A percentile compares a stretch with the other conserved stretches of the same genome.
phyloP scores from a whole-genome alignment of 495 filamentous ascomycete species.

The Penicillium bovifimosum region DNA sequence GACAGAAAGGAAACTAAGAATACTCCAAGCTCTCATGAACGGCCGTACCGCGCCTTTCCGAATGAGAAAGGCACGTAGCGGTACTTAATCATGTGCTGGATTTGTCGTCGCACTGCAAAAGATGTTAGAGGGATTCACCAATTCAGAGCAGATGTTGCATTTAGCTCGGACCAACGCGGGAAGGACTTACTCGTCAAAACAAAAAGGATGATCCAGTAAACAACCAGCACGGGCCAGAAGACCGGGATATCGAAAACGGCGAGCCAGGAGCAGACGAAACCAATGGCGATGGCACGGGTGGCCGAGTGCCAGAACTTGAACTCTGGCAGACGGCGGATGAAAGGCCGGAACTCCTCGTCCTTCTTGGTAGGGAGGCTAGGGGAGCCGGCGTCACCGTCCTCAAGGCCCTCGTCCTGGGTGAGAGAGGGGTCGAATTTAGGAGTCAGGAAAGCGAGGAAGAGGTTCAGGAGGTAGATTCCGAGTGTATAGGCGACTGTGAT shows the following conservation, averaged over 20 bases:
- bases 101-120: slow-evolving; percentile 83
- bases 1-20: slow-evolving; percentile 4
- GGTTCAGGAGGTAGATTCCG: slow-evolving; percentile 97
- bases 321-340: slow-evolving; percentile 91
- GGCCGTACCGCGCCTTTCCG: slow-evolving; percentile 76
- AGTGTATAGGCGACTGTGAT: slow-evolving; percentile 86
- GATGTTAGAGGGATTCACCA: neutral
- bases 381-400: slow-evolving; percentile 70
- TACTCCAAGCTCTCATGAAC: slow-evolving; percentile 27
- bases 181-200: slow-evolving; percentile 79
- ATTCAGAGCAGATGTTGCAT: neutral
- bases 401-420: slow-evolving; percentile 91
- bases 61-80: slow-evolving; percentile 95
- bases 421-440: slow-evolving; percentile 99
- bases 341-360: slow-evolving; percentile 95
- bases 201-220: slow-evolving; percentile 98
- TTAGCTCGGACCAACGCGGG: neutral
- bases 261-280: slow-evolving; percentile 88
- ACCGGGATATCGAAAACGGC: slow-evolving; percentile 91
- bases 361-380: slow-evolving; percentile 80
- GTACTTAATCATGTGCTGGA: slow-evolving; percentile 99
- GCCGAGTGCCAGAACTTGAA: slow-evolving; percentile 99
- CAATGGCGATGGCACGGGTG: slow-evolving; percentile 78
- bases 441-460: slow-evolving; percentile 97
- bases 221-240: slow-evolving; percentile 96